phyloP scores from a whole-genome alignment of 1,284 basidiomycete species.

The Inonotus hispidus region DNA sequence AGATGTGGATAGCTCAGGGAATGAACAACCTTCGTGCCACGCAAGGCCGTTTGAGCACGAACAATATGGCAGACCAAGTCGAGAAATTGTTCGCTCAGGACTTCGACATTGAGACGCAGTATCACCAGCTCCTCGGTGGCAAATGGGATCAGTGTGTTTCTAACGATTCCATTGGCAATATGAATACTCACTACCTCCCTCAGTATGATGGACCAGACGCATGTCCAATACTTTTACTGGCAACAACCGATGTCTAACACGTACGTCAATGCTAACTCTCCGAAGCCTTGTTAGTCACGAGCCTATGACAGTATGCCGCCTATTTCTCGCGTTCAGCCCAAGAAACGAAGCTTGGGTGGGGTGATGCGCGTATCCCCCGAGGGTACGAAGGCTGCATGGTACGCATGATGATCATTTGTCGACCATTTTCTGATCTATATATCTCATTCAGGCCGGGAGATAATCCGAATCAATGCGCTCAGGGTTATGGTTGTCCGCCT shows the following conservation, averaged over 20 bases:
- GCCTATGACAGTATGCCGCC: constrained; percentile 43
- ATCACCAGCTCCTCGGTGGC: constrained; percentile 54
- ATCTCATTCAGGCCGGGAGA: constrained; percentile 51
- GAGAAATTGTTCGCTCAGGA: constrained; percentile 53
- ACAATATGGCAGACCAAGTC: constrained; percentile 49
- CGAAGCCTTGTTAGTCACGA: not conserved
- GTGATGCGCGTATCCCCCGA: constrained; percentile 60
- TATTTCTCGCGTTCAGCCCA: constrained; percentile 49
- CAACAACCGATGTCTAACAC: constrained; percentile 62
- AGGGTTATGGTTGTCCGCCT: constrained; percentile 45
- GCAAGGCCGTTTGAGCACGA: constrained; percentile 60
- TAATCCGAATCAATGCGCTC: constrained; percentile 49
- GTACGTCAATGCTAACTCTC: constrained; percentile 28
- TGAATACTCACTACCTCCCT: not conserved
- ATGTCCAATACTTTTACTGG: constrained; percentile 64
- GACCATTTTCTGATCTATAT: not conserved
- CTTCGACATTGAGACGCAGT: constrained; percentile 52
- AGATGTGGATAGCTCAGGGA: constrained; percentile 53
- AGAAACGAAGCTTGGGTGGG: constrained; percentile 51
- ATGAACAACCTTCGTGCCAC: constrained; percentile 57
- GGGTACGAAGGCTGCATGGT: constrained; percentile 53
- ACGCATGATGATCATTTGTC: constrained; percentile 17
- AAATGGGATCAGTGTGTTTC: constrained; percentile 53
- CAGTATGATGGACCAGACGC: constrained; percentile 68
- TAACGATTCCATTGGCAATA: too few species aligned